Evolutionary conservation across 192 early-diverging fungal species (phyloP).

Genomic region (Helicostylum pulchrum): DNA sequence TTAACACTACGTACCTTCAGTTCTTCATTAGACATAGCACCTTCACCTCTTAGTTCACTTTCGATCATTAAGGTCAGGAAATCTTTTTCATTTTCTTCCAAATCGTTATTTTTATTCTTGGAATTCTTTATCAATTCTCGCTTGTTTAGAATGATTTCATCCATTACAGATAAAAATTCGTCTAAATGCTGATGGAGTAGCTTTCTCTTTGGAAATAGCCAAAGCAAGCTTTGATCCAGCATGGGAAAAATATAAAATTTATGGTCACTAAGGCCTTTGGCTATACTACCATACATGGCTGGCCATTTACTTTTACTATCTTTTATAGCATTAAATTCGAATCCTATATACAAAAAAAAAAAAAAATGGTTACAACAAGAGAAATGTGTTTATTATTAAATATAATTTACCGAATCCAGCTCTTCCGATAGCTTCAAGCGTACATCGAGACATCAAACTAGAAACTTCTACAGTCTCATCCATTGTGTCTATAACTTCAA

Average conservation of each 20-base stretch:
- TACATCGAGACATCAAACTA: background rate
- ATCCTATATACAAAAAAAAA: background rate
- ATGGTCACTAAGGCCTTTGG: background rate
- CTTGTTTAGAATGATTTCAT: slow-evolving; percentile 27
- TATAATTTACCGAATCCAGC: slow-evolving; percentile 11
- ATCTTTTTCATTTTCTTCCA: slow-evolving; percentile 33
- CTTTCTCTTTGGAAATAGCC: slow-evolving; percentile 16
- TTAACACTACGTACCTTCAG: background rate
- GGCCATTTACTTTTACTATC: background rate
- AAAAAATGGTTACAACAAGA: background rate
- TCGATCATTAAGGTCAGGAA: slow-evolving; percentile 57
- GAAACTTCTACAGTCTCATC: background rate
- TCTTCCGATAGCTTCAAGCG: slow-evolving; percentile 13
- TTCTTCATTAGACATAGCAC: background rate
- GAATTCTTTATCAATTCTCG: background rate
- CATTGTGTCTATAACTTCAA: slow-evolving; percentile 4
- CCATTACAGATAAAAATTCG: slow-evolving; percentile 12
- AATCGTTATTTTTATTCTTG: background rate
- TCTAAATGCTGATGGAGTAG: slow-evolving; percentile 5
- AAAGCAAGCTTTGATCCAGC: slow-evolving; percentile 11
- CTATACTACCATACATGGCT: background rate
- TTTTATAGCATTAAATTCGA: background rate
- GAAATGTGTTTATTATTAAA: background rate
- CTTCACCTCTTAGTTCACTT: slow-evolving; percentile 21
- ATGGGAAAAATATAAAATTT: slow-evolving; percentile 16